Percentiles rank a stretch among this genome's conserved stretches.
Conservation (phyloP, 805 yeast genomes). For the Komagataella populi region DNA sequence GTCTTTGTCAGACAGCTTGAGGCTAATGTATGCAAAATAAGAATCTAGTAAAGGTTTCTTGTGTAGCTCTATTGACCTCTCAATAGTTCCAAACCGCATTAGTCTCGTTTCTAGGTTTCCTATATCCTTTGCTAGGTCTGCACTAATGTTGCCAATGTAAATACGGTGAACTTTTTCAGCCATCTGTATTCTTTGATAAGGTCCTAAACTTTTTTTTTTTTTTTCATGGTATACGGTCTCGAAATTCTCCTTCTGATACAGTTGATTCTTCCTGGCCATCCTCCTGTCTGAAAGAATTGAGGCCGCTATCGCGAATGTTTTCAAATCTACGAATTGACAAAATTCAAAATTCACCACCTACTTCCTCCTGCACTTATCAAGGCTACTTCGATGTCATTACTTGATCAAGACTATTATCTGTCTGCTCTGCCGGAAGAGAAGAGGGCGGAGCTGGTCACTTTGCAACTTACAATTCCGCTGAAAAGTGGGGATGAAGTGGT, state of each 20-base stretch:
- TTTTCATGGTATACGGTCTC: not conserved
- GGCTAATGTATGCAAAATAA: slow-evolving; percentile 53
- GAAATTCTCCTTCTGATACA: not conserved
- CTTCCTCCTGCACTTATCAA: not conserved
- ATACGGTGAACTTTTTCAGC: slow-evolving; percentile 14
- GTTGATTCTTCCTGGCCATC: too few relatives aligned
- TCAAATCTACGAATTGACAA: not conserved
- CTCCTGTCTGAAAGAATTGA: too few relatives aligned
- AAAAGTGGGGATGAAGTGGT: slow-evolving; percentile 73
- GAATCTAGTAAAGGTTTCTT: slow-evolving; percentile 40
- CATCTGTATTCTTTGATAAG: not conserved
- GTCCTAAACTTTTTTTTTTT: not conserved
- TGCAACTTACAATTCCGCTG: slow-evolving; percentile 43
- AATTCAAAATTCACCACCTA: not conserved
- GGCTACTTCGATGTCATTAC: not conserved
- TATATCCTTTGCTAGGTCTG: slow-evolving; percentile 28
- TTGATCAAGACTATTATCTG: not conserved
- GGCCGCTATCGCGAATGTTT: not conserved
- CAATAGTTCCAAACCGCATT: slow-evolving; percentile 44
- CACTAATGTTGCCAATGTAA: slow-evolving; percentile 60
- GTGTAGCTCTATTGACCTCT: slow-evolving; percentile 32
- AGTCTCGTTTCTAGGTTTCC: slow-evolving; percentile 41
- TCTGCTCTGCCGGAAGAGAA: not conserved
- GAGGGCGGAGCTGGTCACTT: slow-evolving; percentile 3
- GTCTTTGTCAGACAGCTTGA: slow-evolving; percentile 32